Conservation (phyloP, 2,329 filamentous ascomycete genomes). For the Daldinia sp. region DNA sequence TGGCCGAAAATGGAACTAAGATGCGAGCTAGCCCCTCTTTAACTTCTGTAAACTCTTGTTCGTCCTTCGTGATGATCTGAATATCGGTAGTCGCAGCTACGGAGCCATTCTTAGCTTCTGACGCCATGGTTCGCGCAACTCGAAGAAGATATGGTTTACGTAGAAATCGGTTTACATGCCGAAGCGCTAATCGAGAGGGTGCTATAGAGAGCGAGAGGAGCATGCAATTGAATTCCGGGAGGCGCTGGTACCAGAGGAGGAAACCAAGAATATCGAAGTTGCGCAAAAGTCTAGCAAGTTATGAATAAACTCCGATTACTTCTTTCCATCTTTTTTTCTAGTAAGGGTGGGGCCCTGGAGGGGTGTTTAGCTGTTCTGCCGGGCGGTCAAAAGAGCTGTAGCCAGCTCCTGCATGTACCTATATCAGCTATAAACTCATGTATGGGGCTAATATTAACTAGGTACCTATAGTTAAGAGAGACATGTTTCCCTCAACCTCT, state of each 20-base stretch:
- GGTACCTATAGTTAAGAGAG: neutral
- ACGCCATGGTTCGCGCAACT: constrained; percentile 48
- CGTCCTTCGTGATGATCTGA: constrained; percentile 56
- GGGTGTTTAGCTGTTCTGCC: constrained; percentile 27
- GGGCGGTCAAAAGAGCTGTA: constrained; percentile 29
- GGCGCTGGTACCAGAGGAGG: neutral
- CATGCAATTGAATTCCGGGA: constrained; percentile 31
- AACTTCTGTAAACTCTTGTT: constrained; percentile 64
- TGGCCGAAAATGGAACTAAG: constrained; percentile 59
- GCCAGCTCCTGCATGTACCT: constrained; percentile 1
- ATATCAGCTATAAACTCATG: no score
- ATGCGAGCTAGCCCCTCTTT: constrained; percentile 70
- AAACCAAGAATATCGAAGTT: neutral
- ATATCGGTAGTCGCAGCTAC: constrained; percentile 49
- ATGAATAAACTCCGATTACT: constrained; percentile 2
- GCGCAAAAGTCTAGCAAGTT: constrained; percentile 8
- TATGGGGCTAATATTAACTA: neutral
- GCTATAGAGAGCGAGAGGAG: constrained; percentile 1
- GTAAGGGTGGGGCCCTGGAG: constrained; percentile 7
- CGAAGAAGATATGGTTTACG: constrained; percentile 23
- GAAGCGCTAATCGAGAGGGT: constrained; percentile 14
- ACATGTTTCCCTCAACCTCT: no score
- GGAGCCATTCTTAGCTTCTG: constrained; percentile 39
- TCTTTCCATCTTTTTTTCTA: constrained; percentile 14
- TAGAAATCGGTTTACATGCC: constrained; percentile 43